Evolutionary conservation across 306 rosid genomes (phyloP), one percentile per base, ranked within the genome.

Genomic region (Cicer judaicum): DNA sequence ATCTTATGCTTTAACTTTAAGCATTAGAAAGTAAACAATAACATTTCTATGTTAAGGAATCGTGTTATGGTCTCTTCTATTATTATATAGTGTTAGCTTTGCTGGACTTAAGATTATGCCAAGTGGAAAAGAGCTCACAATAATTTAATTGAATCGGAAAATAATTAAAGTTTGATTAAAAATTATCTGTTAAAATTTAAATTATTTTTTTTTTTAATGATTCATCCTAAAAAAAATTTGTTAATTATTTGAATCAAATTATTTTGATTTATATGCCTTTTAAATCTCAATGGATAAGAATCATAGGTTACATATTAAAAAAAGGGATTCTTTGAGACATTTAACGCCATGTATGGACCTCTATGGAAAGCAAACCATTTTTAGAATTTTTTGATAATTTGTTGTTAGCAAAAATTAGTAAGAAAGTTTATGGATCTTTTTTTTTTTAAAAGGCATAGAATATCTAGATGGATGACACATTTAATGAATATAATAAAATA

Each of bases 1-100:
- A 72, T 77, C 29, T 47, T 54, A 24, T 48, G 63, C 79, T 73
- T 74, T 79, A 73, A 68, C 80, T 73, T 74, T 79, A 76, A 72
- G 72, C 72, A 24, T 69, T 39, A 72, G 66, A 79, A 85, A 77
- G 80, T 16, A 66, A 48, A 24, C 50, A 36, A 10, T 42, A 15
- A 54, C 12, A 60, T 72, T 86, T 75, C 84, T 75, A 79, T 68
- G 5, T 42, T 21, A 75, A 74, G 80, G 0, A 75, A 29, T 53
- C 64, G 36, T 24, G 10, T 75, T 42, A 59, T 73, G 74, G 50
- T 34, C 40, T 63, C 78, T n/a, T 63, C 75, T n/a, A 7, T n/a
- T n/a, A 7, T n/a, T 10, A 34, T 6, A 34, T 60, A 34, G 11
- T 50, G 57, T 54, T 73, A n/a, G 18, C 38, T 44, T 61, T 77